Conservation (phyloP, 1,284 basidiomycete species). For the Cystobasidium pallidum region DNA sequence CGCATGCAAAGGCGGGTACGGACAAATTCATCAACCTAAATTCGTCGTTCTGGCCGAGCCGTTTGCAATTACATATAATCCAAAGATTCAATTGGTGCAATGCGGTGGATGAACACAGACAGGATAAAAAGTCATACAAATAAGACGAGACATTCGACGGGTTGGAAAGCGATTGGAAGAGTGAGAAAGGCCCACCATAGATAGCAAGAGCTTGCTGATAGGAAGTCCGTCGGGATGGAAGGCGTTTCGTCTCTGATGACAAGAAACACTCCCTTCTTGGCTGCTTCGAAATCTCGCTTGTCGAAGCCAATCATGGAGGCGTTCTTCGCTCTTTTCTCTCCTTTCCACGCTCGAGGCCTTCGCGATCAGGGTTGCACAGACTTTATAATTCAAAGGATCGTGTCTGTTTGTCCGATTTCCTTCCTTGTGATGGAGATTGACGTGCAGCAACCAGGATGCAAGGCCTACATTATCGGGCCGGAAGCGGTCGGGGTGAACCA, state of each 20-base stretch:
- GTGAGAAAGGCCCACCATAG: no score
- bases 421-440: neutral
- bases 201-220: no score
- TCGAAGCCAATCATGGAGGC: neutral
- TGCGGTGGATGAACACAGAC: conserved; percentile 37
- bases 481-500: neutral
- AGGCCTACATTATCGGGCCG: conserved; percentile 9
- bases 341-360: conserved; percentile 1
- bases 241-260: neutral
- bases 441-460: conserved; percentile 29
- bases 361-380: conserved; percentile 38
- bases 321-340: neutral
- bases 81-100: conserved; percentile 20
- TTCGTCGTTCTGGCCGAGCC: conserved; percentile 38
- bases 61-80: neutral
- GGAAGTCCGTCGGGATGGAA: neutral
- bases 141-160: conserved; percentile 26
- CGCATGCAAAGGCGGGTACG: conserved; percentile 27
- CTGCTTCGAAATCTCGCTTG: neutral
- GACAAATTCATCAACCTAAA: neutral
- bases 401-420: conserved; percentile 13
- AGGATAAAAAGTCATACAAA: conserved; percentile 25
- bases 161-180: neutral
- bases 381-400: conserved; percentile 9
- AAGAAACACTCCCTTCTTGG: conserved; percentile 6